These are phyloP conservation scores for Pyronema domesticum DNA, from an alignment of 495 filamentous ascomycete species.

Conservation along the genomic window DNA sequence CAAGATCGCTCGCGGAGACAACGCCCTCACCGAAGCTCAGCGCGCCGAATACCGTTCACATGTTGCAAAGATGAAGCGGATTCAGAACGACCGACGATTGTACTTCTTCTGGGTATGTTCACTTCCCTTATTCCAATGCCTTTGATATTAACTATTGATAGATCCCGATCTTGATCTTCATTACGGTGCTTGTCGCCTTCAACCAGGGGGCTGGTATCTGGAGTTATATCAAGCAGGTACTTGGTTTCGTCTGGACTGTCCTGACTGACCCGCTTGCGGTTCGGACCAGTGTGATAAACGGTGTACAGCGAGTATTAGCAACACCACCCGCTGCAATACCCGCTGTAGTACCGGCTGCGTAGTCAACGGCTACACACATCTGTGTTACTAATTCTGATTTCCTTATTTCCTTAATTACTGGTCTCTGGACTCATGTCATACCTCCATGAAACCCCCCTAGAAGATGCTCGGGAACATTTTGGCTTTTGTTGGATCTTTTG, in stretches of 20 bases:
- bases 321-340: slow-evolving; percentile 6
- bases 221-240: slow-evolving; percentile 30
- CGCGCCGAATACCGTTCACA: slow-evolving; percentile 56
- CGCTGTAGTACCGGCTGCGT: no score
- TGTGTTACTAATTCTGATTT: no score
- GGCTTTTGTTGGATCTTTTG: no score
- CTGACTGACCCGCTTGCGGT: slow-evolving; percentile 23
- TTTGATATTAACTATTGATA: slow-evolving; percentile 23
- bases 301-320: no score
- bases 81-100: slow-evolving; percentile 58
- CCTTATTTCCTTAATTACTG: no score
- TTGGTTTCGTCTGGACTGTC: slow-evolving; percentile 31
- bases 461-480: no score
- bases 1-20: slow-evolving; percentile 15
- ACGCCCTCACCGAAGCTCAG: slow-evolving; percentile 43
- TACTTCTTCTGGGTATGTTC: slow-evolving; percentile 64
- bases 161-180: slow-evolving; percentile 44
- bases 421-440: no score
- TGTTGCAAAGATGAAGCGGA: slow-evolving; percentile 53
- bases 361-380: no score
- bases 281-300: not conserved
- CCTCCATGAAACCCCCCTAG: no score
- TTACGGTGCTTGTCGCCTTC: slow-evolving; percentile 45
- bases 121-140: not conserved
- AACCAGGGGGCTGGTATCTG: slow-evolving; percentile 40